These are phyloP conservation scores for Apiospora aurea DNA, from an alignment of 2,329 filamentous ascomycete genomes.

Conservation along the genomic window DNA sequence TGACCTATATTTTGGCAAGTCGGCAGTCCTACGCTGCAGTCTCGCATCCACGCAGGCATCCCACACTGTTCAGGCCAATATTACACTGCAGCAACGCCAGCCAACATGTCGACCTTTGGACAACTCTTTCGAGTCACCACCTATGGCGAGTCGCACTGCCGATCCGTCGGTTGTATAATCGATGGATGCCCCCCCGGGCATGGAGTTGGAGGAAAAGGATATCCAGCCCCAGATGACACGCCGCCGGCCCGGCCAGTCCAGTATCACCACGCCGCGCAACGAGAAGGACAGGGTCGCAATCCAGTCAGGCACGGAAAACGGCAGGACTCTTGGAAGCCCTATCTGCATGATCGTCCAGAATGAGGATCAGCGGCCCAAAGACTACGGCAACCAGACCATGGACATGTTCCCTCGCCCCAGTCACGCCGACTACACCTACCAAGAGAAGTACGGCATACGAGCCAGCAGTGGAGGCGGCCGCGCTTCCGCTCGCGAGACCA, in stretches of 20 bases:
- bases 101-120: constrained; percentile 86
- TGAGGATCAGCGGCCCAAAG: constrained; percentile 89
- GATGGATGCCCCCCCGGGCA: constrained; percentile 89
- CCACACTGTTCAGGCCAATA: neutral
- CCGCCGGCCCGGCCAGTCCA: constrained; percentile 85
- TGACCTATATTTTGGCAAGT: too few relatives aligned
- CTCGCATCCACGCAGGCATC: neutral
- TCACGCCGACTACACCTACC: constrained; percentile 96
- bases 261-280: constrained; percentile 89
- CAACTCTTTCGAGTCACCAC: constrained; percentile 83
- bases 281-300: constrained; percentile 93
- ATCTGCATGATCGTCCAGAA: constrained; percentile 89
- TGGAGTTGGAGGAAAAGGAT: constrained; percentile 83
- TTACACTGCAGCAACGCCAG: neutral
- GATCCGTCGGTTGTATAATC: constrained; percentile 92
- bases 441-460: constrained; percentile 96
- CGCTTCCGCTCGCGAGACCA: constrained; percentile 93
- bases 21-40: neutral
- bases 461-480: constrained; percentile 89
- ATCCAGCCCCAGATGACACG: constrained; percentile 96
- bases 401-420: constrained; percentile 89
- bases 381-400: constrained; percentile 91
- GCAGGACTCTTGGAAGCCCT: constrained; percentile 87
- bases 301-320: constrained; percentile 90
- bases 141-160: constrained; percentile 89